Evolutionary conservation across 345 rosid species (phyloP).

Genomic region (Eucalyptus fibrosa): DNA sequence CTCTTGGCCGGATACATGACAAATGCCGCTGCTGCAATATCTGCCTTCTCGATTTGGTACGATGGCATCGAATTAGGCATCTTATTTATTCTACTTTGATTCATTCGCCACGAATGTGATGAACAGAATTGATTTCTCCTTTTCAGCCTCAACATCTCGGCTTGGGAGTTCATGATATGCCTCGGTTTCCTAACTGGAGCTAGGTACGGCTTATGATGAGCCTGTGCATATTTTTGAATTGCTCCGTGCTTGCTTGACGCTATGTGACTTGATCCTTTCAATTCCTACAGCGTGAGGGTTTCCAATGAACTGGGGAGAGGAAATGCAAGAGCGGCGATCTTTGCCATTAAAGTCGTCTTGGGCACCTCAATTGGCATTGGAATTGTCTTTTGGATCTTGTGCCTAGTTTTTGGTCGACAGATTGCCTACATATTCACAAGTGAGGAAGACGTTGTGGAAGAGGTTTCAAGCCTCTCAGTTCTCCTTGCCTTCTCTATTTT

Average conservation of each 20-base stretch:
- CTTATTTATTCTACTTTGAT: not conserved
- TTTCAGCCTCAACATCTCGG: not conserved
- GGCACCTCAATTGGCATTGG: not conserved
- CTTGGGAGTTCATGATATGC: not conserved
- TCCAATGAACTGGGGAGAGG: constrained; percentile 1
- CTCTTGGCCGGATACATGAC: constrained; percentile 1
- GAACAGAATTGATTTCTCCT: not conserved
- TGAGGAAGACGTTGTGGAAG: not conserved
- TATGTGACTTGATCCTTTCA: not conserved
- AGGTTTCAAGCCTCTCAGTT: not conserved
- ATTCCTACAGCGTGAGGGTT: not conserved
- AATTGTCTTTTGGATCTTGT: not conserved
- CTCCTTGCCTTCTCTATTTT: not conserved
- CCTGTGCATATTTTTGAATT: not conserved
- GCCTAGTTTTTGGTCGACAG: not conserved
- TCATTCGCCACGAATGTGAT: not conserved
- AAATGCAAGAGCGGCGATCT: not conserved
- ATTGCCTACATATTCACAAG: not conserved
- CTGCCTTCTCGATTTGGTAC: constrained; percentile 3
- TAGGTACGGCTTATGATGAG: not conserved
- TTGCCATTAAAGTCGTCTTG: not conserved
- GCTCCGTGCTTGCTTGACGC: not conserved
- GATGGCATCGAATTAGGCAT: not conserved
- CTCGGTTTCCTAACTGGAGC: not conserved
- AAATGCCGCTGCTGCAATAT: constrained; percentile 10